A percentile compares a stretch with the other conserved stretches of the same genome.
Conservation (phyloP, 2,329 filamentous ascomycete genomes). For the Neocucurbitaria cava region DNA sequence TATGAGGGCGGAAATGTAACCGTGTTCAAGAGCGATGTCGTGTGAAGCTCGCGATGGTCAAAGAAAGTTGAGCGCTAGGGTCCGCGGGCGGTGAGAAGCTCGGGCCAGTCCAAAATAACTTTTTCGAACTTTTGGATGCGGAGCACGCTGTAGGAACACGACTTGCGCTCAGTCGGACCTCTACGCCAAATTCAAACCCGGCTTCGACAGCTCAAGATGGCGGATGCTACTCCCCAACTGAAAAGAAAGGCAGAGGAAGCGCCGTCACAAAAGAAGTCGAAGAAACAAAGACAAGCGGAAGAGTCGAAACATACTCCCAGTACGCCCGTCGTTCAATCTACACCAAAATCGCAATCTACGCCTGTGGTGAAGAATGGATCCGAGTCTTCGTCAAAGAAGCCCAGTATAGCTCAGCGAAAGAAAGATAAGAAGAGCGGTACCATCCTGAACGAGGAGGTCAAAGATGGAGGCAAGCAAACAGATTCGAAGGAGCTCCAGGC, state of each 20-base stretch:
- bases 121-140: constrained; percentile 24
- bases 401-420: constrained; percentile 13
- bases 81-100: constrained; percentile 43
- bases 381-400: constrained; percentile 18
- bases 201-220: constrained; percentile 24
- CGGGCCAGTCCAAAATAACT: constrained; percentile 30
- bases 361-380: constrained; percentile 17
- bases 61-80: constrained; percentile 46
- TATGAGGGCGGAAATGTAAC: background rate
- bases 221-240: constrained; percentile 30
- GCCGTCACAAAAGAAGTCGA: constrained; percentile 37
- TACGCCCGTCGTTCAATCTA: constrained; percentile 17
- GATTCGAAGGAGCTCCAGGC: background rate
- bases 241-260: constrained; percentile 42
- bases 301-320: constrained; percentile 23
- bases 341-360: constrained; percentile 18
- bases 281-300: constrained; percentile 36
- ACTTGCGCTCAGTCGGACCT: background rate
- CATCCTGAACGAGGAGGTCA: background rate
- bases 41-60: constrained; percentile 27
- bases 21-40: constrained; percentile 10
- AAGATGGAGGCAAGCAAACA: background rate
- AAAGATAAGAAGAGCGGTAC: constrained; percentile 8
- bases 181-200: background rate
- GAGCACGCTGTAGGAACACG: background rate